Base-by-base conservation (phyloP, 2,329 filamentous ascomycete genomes). In the Aureobasidium sp. region DNA sequence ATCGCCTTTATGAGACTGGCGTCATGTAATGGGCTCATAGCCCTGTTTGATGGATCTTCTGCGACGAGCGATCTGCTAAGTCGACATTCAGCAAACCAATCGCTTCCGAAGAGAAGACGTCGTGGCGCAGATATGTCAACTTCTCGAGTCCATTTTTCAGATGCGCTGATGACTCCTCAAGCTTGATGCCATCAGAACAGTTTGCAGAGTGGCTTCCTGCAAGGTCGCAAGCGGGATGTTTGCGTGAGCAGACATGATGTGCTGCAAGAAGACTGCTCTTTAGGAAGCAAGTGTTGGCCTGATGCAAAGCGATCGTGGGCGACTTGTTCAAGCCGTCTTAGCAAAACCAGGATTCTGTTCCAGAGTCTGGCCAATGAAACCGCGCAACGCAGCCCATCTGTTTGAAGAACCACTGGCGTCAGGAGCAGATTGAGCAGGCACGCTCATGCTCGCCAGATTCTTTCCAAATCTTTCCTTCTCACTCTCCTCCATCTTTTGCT, bases 361-460 rank as follows among this genome's bases (percentile, higher is more conserved):
- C 86, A 96, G 90, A 0, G 90, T 97, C 45, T 87, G 82, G 1
- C 89, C 87, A 57, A 97, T 95, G 71, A 93, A 95, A 11, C 81
- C 86, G 68, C 92, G 84, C 74, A 97, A 73, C 17, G 91, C 90
- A 34, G 88, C 88, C 88, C 91, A 97, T 61, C 89, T 79, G 69
- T 81, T 84, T 11, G 81, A 84, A 1, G 75, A 67, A 68, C 67
- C 69, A 27, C 69, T 64, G 31, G 79, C 74, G 17, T 72, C 74
- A 15, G 82, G 36, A 12, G 20, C 39, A 5, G 41, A 15, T 9
- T 48, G 37, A 17, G 53, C 15, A 44, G 57, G 56, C 25, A 41
- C 51, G 61, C 68, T 66, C 78, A 97, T 78, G 74, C 87, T 84
- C 20, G 89, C 92, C 82, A 97, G 81, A 72, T 91, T 97, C 71